phyloP scores from a whole-genome alignment of 305 asterid species.

The Petunia hybrid region DNA sequence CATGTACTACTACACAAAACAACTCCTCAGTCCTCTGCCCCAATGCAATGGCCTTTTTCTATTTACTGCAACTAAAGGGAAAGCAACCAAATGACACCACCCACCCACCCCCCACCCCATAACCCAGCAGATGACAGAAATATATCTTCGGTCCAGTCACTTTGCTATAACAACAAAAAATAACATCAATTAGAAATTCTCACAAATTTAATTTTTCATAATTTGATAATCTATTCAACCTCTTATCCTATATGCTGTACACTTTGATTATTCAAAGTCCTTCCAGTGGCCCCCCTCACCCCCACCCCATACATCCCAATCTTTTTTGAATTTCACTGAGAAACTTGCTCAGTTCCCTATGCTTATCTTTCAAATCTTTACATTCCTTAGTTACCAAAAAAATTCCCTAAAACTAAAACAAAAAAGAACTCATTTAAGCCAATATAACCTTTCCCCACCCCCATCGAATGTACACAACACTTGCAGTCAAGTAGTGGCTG shows the following conservation, averaged over 20 bases:
- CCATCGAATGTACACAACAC: slow-evolving; percentile 53
- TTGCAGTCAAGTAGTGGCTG: slow-evolving; percentile 53
- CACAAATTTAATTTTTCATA: slow-evolving; percentile 32
- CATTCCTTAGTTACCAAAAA: slow-evolving; percentile 50
- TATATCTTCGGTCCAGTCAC: slow-evolving; percentile 33
- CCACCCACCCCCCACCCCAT: slow-evolving; percentile 30
- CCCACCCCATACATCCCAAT: slow-evolving; percentile 35
- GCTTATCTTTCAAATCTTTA: slow-evolving; percentile 60
- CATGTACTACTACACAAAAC: slow-evolving; percentile 40
- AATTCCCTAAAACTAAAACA: slow-evolving; percentile 36
- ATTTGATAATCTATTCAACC: slow-evolving; percentile 42
- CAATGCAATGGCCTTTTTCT: slow-evolving; percentile 42
- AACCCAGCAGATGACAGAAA: slow-evolving; percentile 32
- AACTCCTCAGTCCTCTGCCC: slow-evolving; percentile 41
- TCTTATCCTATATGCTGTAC: slow-evolving; percentile 64
- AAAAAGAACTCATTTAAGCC: slow-evolving; percentile 44
- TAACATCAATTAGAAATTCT: slow-evolving; percentile 39
- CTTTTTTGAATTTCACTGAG: slow-evolving; percentile 48
- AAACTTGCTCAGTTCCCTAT: slow-evolving; percentile 60
- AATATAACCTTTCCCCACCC: slow-evolving; percentile 39
- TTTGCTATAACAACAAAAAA: slow-evolving; percentile 33
- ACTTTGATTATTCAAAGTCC: slow-evolving; percentile 58
- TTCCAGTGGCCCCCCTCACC: not conserved
- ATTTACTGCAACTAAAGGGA: slow-evolving; percentile 50
- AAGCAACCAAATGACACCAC: slow-evolving; percentile 45